Conservation (phyloP, 176 grass and related monocot species). For the Secale cereale region DNA sequence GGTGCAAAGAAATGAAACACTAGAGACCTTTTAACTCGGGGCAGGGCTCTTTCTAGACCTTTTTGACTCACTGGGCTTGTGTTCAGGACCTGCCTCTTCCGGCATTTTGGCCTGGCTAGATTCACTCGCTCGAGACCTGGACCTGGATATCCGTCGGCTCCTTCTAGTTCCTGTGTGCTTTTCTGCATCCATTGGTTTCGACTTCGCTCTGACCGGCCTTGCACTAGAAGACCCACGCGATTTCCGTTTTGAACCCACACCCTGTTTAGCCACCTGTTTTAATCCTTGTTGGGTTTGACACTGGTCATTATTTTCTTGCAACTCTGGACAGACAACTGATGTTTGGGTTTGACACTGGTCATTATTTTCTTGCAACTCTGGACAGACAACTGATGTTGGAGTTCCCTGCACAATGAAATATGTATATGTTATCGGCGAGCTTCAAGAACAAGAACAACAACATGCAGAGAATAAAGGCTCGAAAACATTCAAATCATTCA, state of each 20-base stretch:
- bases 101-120: slow-evolving; percentile 21
- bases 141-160: neutral
- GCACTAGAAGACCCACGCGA: slow-evolving; percentile 8
- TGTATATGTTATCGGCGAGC: neutral
- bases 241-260: slow-evolving; percentile 8
- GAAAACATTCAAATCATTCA: neutral
- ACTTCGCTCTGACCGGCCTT: slow-evolving; percentile 24
- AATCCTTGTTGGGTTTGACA: slow-evolving; percentile 35
- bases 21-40: slow-evolving; percentile 7
- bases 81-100: slow-evolving; percentile 23
- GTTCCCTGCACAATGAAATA: slow-evolving; percentile 39
- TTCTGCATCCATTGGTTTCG: slow-evolving; percentile 23
- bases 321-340: slow-evolving; percentile 10
- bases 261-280: slow-evolving; percentile 15
- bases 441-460: slow-evolving; percentile 4
- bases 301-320: slow-evolving; percentile 19
- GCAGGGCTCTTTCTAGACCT: slow-evolving; percentile 43
- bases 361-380: slow-evolving; percentile 14
- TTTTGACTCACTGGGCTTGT: slow-evolving; percentile 31
- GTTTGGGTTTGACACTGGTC: slow-evolving; percentile 31
- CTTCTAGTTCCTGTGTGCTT: slow-evolving; percentile 27
- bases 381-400: slow-evolving; percentile 14
- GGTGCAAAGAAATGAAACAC: neutral
- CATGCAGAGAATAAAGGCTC: slow-evolving; percentile 17
- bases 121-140: slow-evolving; percentile 20